Conservation (phyloP, 2,329 filamentous ascomycete genomes). For the Cryphonectria naterciae region DNA sequence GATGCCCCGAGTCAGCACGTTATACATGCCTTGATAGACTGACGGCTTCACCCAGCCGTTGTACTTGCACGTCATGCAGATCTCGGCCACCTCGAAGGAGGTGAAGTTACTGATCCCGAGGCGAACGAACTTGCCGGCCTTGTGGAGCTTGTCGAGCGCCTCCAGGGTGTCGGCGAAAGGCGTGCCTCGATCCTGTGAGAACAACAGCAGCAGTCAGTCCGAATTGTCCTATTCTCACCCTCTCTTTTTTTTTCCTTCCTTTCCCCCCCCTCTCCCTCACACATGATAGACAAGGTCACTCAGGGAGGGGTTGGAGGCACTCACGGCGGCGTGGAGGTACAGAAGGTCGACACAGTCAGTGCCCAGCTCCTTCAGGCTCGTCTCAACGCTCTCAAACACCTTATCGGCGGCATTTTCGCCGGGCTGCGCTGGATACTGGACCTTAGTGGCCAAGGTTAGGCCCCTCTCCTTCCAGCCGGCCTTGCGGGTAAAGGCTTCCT, state of each 20-base stretch:
- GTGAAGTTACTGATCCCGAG: slow-evolving; percentile 85
- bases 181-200: slow-evolving; percentile 57
- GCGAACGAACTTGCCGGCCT: slow-evolving; percentile 81
- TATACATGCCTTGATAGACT: slow-evolving; percentile 82
- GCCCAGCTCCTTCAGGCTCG: slow-evolving; percentile 71
- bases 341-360: slow-evolving; percentile 75
- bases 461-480: slow-evolving; percentile 72
- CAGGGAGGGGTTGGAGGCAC: slow-evolving; percentile 18
- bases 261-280: slow-evolving; percentile 18
- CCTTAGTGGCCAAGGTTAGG: slow-evolving; percentile 70
- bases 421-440: slow-evolving; percentile 60
- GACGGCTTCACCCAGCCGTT: slow-evolving; percentile 82
- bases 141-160: slow-evolving; percentile 79
- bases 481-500: slow-evolving; percentile 70
- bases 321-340: slow-evolving; percentile 70
- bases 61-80: slow-evolving; percentile 77
- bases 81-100: slow-evolving; percentile 85
- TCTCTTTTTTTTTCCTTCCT: background rate
- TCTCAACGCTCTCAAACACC: slow-evolving; percentile 68
- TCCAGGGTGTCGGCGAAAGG: slow-evolving; percentile 81
- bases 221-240: slow-evolving; percentile 27
- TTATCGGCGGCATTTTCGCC: slow-evolving; percentile 67
- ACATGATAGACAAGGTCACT: background rate
- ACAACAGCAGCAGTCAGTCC: background rate
- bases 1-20: slow-evolving; percentile 75